phyloP scores from a whole-genome alignment of 495 filamentous ascomycete species.

The Lasiosphaeria hispida region DNA sequence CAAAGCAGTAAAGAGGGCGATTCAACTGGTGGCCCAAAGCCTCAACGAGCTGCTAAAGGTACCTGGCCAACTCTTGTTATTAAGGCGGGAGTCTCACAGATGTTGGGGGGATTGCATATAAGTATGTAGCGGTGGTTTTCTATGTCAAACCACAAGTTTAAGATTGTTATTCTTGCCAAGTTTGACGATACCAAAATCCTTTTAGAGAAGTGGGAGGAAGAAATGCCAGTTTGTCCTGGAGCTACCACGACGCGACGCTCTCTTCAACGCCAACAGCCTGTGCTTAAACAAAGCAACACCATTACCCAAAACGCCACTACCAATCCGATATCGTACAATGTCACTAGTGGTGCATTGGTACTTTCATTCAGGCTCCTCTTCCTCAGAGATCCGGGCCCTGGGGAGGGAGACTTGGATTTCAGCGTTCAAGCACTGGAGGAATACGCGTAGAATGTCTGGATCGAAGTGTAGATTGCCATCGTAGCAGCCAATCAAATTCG shows the following conservation, averaged over 20 bases:
- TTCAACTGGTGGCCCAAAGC: slow-evolving; percentile 23
- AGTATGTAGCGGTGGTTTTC: slow-evolving; percentile 35
- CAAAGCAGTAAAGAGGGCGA: slow-evolving; percentile 19
- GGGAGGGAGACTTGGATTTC: slow-evolving; percentile 21
- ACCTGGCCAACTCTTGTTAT: slow-evolving; percentile 36
- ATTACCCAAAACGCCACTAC: slow-evolving; percentile 13
- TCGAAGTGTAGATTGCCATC: slow-evolving; percentile 9
- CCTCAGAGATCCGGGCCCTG: slow-evolving; percentile 20
- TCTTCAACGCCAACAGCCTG: slow-evolving; percentile 13
- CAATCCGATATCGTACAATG: slow-evolving; percentile 20
- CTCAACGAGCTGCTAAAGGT: slow-evolving; percentile 16
- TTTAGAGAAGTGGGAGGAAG: slow-evolving; percentile 21
- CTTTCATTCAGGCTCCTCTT: slow-evolving; percentile 22
- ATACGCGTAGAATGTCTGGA: slow-evolving; percentile 18
- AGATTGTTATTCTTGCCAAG: slow-evolving; percentile 31
- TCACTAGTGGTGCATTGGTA: slow-evolving; percentile 24
- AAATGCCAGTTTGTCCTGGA: slow-evolving; percentile 17
- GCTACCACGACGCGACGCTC: slow-evolving; percentile 16
- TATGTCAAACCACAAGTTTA: slow-evolving; percentile 30
- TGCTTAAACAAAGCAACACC: slow-evolving; percentile 7
- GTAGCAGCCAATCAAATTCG: too few species aligned
- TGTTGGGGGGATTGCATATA: slow-evolving; percentile 20
- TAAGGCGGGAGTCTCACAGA: slow-evolving; percentile 30
- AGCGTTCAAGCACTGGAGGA: slow-evolving; percentile 17
- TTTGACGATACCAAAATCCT: slow-evolving; percentile 20